Evolutionary conservation across 2,329 filamentous ascomycete species (phyloP).

Genomic region (Aureobasidium sp.): DNA sequence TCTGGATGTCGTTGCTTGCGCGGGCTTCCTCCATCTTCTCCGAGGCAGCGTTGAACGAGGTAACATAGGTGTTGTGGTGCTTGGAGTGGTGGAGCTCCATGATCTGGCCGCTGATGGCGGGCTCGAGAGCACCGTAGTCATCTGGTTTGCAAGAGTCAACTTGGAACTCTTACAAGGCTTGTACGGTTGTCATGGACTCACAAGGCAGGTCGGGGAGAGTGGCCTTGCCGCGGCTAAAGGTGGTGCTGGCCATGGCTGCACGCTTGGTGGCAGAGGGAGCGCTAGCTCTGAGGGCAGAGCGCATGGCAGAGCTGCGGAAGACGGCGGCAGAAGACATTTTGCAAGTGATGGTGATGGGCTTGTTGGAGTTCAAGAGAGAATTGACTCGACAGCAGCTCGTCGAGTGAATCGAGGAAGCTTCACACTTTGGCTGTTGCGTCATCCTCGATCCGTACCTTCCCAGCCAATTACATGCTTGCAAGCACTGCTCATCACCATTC

Average conservation of each 20-base stretch:
- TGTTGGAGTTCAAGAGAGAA: not conserved
- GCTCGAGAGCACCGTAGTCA: conserved; percentile 93
- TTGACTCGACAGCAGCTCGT: too few species aligned
- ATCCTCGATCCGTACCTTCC: not conserved
- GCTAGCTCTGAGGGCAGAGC: conserved; percentile 63
- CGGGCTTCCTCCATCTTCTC: conserved; percentile 61
- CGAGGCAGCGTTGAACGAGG: conserved; percentile 72
- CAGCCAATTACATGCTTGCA: conserved; percentile 5
- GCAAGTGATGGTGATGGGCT: not conserved
- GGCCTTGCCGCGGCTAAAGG: conserved; percentile 78
- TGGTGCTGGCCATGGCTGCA: conserved; percentile 62
- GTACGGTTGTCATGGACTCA: conserved; percentile 35
- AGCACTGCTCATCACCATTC: not conserved
- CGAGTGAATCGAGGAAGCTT: too few species aligned
- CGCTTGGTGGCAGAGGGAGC: conserved; percentile 54
- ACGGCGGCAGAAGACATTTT: conserved; percentile 72
- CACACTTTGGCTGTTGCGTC: conserved; percentile 4
- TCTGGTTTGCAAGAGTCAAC: conserved; percentile 49
- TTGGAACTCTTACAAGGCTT: not conserved
- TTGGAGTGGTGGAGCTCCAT: conserved; percentile 95
- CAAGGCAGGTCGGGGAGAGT: conserved; percentile 84
- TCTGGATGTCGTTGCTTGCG: conserved; percentile 46
- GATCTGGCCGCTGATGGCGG: conserved; percentile 75
- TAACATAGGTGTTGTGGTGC: conserved; percentile 92
- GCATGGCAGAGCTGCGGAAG: conserved; percentile 62